Evolutionary conservation across 2,329 filamentous ascomycete species (phyloP), one percentile per base, ranked within the genome.

Genomic region (Ceratocystis cubensis): DNA sequence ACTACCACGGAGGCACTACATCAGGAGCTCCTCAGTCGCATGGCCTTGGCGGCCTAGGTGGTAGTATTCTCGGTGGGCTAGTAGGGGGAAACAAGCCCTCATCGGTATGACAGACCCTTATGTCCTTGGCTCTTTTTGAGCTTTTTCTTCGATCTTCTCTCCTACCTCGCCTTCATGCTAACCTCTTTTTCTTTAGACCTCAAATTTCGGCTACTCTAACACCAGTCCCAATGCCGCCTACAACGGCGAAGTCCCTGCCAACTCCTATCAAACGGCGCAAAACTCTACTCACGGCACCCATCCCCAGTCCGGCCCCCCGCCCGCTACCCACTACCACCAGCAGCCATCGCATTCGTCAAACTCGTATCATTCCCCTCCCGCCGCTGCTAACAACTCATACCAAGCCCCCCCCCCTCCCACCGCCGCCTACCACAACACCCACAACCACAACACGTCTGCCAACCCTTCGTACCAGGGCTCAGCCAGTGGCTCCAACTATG

Each of bases 141-240:
- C 50, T 13, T 22, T 15, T 28, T 15, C 50, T 41, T 41, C 10
- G 10, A 41, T 20, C 50, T 20, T 28, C 22, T 61, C 20, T 15
- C 61, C 33, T 17, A n/a, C 15, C n/a, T 25, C 25, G 59, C 25
- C 56, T 17, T 15, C 64, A n/a, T 64, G 13, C 66, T 66, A 65
- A 62, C 15, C n/a, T n/a, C 15, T 33, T 76, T 67, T 74, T 65
- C 53, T 75, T 57, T 69, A 82, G 77, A 76, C 77, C 68, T 80
- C 84, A 69, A 82, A 81, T 72, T 89, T 82, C 72, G 86, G 85
- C 41, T 88, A 88, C 73, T 84, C 83, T 25, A 82, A 82, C 71
- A 80, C 80, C 56, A 77, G 81, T 56, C 73, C 79, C 69, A 81
- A 82, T 57, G 78, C 79, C 46, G 59, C 64, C n/a, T 89, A 88